A percentile compares a stretch with the other conserved stretches of the same genome.
phyloP scores from a whole-genome alignment of 2,329 filamentous ascomycete genomes.

The Botrytis byssoidea region DNA sequence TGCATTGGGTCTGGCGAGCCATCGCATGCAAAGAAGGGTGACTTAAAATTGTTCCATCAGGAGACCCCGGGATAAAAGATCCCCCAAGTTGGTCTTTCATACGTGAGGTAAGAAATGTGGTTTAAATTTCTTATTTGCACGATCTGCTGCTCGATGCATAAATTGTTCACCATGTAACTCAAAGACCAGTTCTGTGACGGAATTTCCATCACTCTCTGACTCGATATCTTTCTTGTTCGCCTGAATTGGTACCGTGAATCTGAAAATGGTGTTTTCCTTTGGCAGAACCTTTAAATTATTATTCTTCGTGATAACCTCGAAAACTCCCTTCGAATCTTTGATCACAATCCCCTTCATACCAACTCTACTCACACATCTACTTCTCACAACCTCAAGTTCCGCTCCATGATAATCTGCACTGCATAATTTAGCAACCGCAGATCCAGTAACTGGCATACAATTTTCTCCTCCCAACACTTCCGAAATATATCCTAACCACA shows the following conservation, averaged over 20 bases:
- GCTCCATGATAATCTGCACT: conserved; percentile 93
- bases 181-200: conserved; percentile 60
- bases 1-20: neutral
- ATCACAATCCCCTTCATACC: conserved; percentile 85
- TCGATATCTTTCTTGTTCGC: conserved; percentile 28
- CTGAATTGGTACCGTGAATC: conserved; percentile 62
- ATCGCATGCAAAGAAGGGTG: neutral
- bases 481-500: conserved; percentile 85
- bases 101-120: conserved; percentile 73
- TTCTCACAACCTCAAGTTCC: conserved; percentile 76
- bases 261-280: conserved; percentile 87
- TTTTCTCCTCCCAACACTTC: conserved; percentile 59
- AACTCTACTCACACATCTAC: conserved; percentile 76
- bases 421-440: conserved; percentile 69
- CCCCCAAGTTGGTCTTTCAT: conserved; percentile 45
- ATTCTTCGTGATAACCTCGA: conserved; percentile 73
- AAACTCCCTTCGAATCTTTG: conserved; percentile 80
- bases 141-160: conserved; percentile 75
- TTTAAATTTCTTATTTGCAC: conserved; percentile 91
- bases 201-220: conserved; percentile 15
- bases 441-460: conserved; percentile 26
- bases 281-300: conserved; percentile 76
- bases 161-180: conserved; percentile 89
- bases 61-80: too few relatives aligned
- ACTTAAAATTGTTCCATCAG: neutral